Evolutionary conservation across 2,329 filamentous ascomycete genomes (phyloP), one percentile per base, ranked within the genome.

Genomic region (Cladophialophora chaetospira): DNA sequence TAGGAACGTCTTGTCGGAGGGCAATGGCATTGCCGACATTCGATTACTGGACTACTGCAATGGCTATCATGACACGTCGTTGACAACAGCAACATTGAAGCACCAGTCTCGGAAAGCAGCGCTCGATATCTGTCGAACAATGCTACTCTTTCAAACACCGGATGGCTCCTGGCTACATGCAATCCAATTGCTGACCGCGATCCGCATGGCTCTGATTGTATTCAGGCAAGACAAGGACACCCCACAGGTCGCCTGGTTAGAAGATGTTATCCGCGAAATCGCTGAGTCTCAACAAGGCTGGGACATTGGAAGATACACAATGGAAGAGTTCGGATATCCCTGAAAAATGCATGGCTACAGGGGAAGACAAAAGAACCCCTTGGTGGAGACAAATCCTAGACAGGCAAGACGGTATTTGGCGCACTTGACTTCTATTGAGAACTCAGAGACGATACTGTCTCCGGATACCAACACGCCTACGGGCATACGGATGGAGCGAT

Each of bases 401-500:
- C 29, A 33, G 13, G 29, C 6, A 33, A 33, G 29, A 33, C 13
- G 29, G 29, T n/a, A n/a, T n/a, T n/a, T n/a, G n/a, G n/a, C n/a
- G n/a, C n/a, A n/a, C n/a, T n/a, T n/a, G n/a, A n/a, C n/a, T n/a
- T n/a, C n/a, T 21, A 3, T 5, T 9, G 8, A 9, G 23, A 15
- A 5, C n/a, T 53, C 28, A 57, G n/a, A 53, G 49, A 36, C 40
- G 53, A 19, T 45, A 52, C 19, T 29, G 46, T 33, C 47, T 31
- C 19, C 25, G 49, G 8, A n/a, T 5, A n/a, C 48, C 28, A 10
- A 25, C 47, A 9, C 31, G 48, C 28, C 42, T 57, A 5, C 57
- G 53, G 75, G 11, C 80, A 65, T 77, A 78, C 17, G 75, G 75
- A 65, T 78, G 76, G 19, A 65, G 65, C 19, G 67, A 68, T 11